Evolutionary conservation across 306 rosid species (phyloP), one percentile per base, ranked within the genome.

Genomic region (Pyrus pyrifolia): DNA sequence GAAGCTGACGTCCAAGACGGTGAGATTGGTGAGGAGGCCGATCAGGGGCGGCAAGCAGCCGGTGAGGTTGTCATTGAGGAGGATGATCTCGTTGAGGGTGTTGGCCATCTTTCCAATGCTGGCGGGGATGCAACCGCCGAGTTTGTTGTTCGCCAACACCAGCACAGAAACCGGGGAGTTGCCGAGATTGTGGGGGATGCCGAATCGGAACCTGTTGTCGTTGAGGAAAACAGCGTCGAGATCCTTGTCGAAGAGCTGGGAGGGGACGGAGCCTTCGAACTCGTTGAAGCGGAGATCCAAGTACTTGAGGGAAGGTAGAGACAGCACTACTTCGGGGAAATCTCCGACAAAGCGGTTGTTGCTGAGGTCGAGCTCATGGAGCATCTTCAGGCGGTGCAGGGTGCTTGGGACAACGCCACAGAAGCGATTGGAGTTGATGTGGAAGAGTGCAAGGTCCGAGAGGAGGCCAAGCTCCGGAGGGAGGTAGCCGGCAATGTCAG

Each of bases 91-190:
- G 46, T 78, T 78, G 67, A 78, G 71, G 4, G 82, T 78, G 58
- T 78, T 62, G 46, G 67, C 70, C 82, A 78, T 78, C 53, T 78
- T 78, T 14, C 82, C 82, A 23, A 78, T 78, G 72, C 77, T 78
- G 4, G 45, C 79, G 7, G 83, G 83, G 19, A 80, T 64, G 66
- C 83, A 80, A 11, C 83, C 83, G 0, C 83, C 83, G 4, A 80
- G 75, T 9, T 74, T 25, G 74, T 80, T 80, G 75, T 80, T 80
- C 35, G 83, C 83, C 42, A 80, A 57, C 35, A 80, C 83, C 27
- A 80, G 53, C 25, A 80, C 83, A 27, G 83, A 80, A 67, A 80
- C 82, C 3, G 77, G 82, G 13, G 82, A 78, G 72, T 78, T 78
- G 8, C 82, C 82, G 5, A 78, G 82, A 38, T 78, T 78, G 7